Percentiles rank a stretch among this genome's conserved stretches.
phyloP scores from a whole-genome alignment of 176 grass and related monocot species.

The Triticum monococcum region DNA sequence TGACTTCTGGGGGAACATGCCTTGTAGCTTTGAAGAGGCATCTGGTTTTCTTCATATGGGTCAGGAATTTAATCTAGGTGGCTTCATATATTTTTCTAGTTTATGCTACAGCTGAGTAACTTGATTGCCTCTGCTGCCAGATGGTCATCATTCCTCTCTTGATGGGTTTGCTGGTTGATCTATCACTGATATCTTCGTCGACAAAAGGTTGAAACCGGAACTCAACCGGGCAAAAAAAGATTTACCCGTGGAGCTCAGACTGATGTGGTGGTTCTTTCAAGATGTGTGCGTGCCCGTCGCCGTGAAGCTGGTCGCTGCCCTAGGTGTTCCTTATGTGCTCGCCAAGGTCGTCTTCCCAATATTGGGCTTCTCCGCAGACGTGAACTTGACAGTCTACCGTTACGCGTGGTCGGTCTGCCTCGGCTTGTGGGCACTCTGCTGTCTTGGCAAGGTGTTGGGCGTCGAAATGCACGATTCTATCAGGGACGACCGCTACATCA shows the following conservation, averaged over 20 bases:
- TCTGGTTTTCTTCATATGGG: conserved; percentile 16
- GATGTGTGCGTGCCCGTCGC: conserved; percentile 39
- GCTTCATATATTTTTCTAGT: conserved; percentile 13
- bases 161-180: conserved; percentile 39
- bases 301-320: conserved; percentile 34
- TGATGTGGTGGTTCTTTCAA: conserved; percentile 35
- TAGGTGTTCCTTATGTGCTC: conserved; percentile 45
- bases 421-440: conserved; percentile 10
- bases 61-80: conserved; percentile 16
- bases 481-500: conserved; percentile 49
- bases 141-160: conserved; percentile 40
- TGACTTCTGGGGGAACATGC: neutral
- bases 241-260: conserved; percentile 25
- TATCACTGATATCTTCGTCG: conserved; percentile 34
- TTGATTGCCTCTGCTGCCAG: conserved; percentile 22
- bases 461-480: conserved; percentile 41
- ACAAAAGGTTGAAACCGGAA: conserved; percentile 36
- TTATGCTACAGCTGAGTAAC: conserved; percentile 8
- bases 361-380: conserved; percentile 37
- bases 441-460: conserved; percentile 20
- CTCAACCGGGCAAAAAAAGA: conserved; percentile 21
- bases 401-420: conserved; percentile 48
- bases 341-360: conserved; percentile 38
- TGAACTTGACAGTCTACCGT: conserved; percentile 43
- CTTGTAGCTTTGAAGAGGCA: neutral